Evolutionary conservation across 2,329 filamentous ascomycete genomes (phyloP), one percentile per base, ranked within the genome.

Genomic region (Fusarium citri): DNA sequence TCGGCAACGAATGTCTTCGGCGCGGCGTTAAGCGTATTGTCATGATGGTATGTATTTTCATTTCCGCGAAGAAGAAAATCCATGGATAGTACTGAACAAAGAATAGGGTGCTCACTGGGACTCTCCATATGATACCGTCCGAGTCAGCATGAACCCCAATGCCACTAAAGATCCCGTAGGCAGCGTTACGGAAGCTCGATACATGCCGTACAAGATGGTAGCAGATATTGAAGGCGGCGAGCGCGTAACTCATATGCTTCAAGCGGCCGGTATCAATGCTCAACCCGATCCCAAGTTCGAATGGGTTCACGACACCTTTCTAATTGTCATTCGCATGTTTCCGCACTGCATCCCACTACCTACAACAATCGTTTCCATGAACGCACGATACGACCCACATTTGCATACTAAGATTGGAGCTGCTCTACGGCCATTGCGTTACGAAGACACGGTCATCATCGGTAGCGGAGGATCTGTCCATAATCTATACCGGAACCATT

Each of bases 301-400:
- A 75, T 92, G 89, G 89, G 91, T 92, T 74, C 89, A 92, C 80
- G 90, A 92, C 78, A 90, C 88, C 0, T 92, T 88, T 75, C 83
- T 92, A 6, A 86, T 92, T 64, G 80, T 92, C 15, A 90, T 91
- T 74, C 83, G 88, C 59, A 92, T 92, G 89, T 92, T 92, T 70
- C 89, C 89, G 0, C 68, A 74, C 3, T 82, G 80, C 30, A 90
- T 88, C 71, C 90, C 90, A 7, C 90, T 55, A 3, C 53, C 90
- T 0, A 91, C 89, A 1, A 90, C 88, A 3, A 62, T 73, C 25
- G 62, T 72, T 30, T 69, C 61, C 8, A 71, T 71, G 67, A 73
- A 71, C 48, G 58, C 66, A 23, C 51, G 59, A n/a, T 69, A 64
- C 41, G 69, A 73, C 18, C 67, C 71, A 1, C 69, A 72, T 28